Conservation (phyloP, 768 basidiomycete genomes). For the Rhizopogon roseolus region DNA sequence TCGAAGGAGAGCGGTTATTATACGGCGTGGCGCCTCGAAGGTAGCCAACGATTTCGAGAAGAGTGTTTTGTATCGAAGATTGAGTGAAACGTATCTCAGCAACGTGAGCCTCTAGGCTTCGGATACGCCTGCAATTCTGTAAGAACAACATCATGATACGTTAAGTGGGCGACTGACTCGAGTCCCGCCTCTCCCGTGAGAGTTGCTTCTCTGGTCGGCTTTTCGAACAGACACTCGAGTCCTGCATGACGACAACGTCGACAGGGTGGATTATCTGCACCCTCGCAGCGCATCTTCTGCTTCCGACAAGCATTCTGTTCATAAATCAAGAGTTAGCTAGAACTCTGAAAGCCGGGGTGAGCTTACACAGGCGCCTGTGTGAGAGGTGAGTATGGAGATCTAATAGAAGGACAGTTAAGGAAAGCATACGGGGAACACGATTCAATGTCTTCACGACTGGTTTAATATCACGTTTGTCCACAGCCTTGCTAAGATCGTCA, state of each 20-base stretch:
- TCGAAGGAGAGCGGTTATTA: slow-evolving; percentile 58
- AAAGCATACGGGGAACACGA: slow-evolving; percentile 75
- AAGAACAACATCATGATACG: slow-evolving; percentile 6
- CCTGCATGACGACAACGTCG: slow-evolving; percentile 87
- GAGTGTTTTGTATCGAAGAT: slow-evolving; percentile 68
- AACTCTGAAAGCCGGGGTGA: slow-evolving; percentile 5
- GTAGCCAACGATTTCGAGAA: slow-evolving; percentile 76
- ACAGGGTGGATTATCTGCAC: slow-evolving; percentile 96
- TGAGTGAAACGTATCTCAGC: slow-evolving; percentile 75
- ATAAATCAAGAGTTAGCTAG: slow-evolving; percentile 14
- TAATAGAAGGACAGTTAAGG: slow-evolving; percentile 11
- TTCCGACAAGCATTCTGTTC: slow-evolving; percentile 88
- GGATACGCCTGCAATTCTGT: slow-evolving; percentile 65
- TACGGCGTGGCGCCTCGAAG: slow-evolving; percentile 53
- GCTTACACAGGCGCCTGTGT: slow-evolving; percentile 75
- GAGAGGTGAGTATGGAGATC: background rate
- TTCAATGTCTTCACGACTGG: slow-evolving; percentile 76
- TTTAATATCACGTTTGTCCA: slow-evolving; percentile 61
- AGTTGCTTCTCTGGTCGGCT: slow-evolving; percentile 82
- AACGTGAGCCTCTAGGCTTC: slow-evolving; percentile 83
- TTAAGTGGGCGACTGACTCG: slow-evolving; percentile 52
- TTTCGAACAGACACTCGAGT: slow-evolving; percentile 92
- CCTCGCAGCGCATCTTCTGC: slow-evolving; percentile 97
- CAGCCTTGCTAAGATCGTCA: slow-evolving; percentile 33
- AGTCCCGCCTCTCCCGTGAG: slow-evolving; percentile 86